Evolutionary conservation across 2,329 filamentous ascomycete species (phyloP).

Genomic region (Colletotrichum sp.): DNA sequence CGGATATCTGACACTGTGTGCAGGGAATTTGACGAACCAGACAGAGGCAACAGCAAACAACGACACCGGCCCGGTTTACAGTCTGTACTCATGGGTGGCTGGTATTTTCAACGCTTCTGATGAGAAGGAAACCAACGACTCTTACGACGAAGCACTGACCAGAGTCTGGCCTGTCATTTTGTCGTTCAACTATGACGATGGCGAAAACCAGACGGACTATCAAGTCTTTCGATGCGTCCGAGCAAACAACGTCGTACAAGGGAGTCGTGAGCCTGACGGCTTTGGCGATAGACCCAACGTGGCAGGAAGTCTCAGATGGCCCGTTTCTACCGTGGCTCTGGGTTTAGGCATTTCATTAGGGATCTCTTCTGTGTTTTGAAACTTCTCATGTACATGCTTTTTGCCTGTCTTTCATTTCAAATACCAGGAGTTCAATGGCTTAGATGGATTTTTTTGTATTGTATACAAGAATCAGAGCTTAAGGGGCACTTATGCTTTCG

Average conservation of each 20-base stretch:
- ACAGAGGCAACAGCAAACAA: background rate
- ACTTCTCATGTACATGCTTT: background rate
- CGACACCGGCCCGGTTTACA: background rate
- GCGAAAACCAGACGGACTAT: background rate
- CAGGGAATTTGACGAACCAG: background rate
- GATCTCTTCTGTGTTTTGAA: background rate
- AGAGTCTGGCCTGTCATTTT: background rate
- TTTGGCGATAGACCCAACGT: background rate
- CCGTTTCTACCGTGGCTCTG: background rate
- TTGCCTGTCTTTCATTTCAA: background rate
- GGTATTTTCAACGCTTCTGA: background rate
- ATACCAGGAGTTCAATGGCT: background rate
- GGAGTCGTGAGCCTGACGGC: background rate
- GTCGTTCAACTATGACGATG: background rate
- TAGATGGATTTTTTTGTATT: background rate
- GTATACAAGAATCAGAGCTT: background rate
- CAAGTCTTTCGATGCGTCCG: background rate
- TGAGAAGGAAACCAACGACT: background rate
- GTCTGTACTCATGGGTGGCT: background rate
- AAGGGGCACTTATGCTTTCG: background rate
- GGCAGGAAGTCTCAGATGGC: background rate
- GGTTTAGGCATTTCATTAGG: background rate
- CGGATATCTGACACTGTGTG: background rate
- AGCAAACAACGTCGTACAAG: background rate
- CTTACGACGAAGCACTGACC: background rate